Conservation (phyloP, 768 basidiomycete species). For the Lactifluus subvellereus region DNA sequence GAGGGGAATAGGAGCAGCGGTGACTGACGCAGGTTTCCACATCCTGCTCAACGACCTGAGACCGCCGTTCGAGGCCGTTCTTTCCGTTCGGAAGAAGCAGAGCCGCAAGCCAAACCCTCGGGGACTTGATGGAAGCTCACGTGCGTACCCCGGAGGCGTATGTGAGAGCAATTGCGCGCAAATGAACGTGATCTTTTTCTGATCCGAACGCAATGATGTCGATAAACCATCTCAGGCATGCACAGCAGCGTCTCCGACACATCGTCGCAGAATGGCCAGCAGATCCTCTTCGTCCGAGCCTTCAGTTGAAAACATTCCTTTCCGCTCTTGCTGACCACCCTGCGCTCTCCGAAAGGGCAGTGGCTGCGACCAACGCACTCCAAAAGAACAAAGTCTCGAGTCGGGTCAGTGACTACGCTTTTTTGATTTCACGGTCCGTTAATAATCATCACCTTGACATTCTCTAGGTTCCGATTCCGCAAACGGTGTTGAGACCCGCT, state of each 20-base stretch:
- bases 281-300: slow-evolving; percentile 72
- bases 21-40: neutral
- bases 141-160: too few species aligned
- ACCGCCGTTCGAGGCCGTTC: neutral
- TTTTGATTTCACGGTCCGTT: neutral
- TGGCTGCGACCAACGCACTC: slow-evolving; percentile 53
- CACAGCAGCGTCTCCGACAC: slow-evolving; percentile 41
- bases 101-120: neutral
- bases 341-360: slow-evolving; percentile 54
- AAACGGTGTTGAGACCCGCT: slow-evolving; percentile 57
- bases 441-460: neutral
- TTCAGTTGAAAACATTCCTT: slow-evolving; percentile 65
- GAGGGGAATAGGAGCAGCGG: neutral
- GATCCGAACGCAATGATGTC: slow-evolving; percentile 7
- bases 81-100: neutral
- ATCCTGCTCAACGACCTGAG: neutral
- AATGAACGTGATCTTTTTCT: too few species aligned
- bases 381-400: slow-evolving; percentile 49
- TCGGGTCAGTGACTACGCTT: slow-evolving; percentile 41
- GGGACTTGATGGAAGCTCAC: too few species aligned
- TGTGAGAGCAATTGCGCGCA: too few species aligned
- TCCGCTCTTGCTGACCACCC: slow-evolving; percentile 63
- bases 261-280: slow-evolving; percentile 60
- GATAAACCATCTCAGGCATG: slow-evolving; percentile 36
- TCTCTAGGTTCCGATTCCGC: slow-evolving; percentile 58